Evolutionary conservation across 257 asterid genomes (phyloP).

Genomic region (Plantago elongata): DNA sequence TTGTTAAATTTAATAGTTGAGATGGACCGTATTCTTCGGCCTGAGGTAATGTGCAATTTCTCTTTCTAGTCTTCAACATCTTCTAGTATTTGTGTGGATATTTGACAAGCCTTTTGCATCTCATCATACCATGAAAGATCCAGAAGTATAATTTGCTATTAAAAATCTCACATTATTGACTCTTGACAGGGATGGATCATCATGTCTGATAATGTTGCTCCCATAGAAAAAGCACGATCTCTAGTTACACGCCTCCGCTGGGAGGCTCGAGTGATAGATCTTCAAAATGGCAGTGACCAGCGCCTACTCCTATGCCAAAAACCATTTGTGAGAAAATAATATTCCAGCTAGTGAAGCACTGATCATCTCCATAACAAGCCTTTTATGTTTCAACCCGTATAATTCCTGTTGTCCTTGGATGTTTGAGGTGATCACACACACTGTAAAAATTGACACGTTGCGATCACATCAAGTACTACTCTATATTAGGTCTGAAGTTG

Average conservation of each 20-base stretch:
- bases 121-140: neutral
- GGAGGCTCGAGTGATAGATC: conserved; percentile 90
- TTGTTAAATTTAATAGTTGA: conserved; percentile 54
- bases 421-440: conserved; percentile 14
- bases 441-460: conserved; percentile 22
- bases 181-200: conserved; percentile 80
- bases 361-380: conserved; percentile 27
- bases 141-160: too few relatives aligned
- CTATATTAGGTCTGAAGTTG: neutral
- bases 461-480: conserved; percentile 10
- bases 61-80: neutral
- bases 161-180: neutral
- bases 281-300: conserved; percentile 80
- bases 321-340: conserved; percentile 78
- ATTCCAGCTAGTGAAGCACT: conserved; percentile 20
- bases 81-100: neutral
- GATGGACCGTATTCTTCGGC: conserved; percentile 92
- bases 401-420: neutral
- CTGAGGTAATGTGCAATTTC: conserved; percentile 57
- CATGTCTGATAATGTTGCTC: conserved; percentile 61
- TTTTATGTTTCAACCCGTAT: too few relatives aligned
- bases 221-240: conserved; percentile 53
- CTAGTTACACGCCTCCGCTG: conserved; percentile 74
- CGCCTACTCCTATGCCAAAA: conserved; percentile 87
- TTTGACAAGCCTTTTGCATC: neutral